Evolutionary conservation across 352 stramenopile species (phyloP).

Genomic region (Phytophthora sp.): DNA sequence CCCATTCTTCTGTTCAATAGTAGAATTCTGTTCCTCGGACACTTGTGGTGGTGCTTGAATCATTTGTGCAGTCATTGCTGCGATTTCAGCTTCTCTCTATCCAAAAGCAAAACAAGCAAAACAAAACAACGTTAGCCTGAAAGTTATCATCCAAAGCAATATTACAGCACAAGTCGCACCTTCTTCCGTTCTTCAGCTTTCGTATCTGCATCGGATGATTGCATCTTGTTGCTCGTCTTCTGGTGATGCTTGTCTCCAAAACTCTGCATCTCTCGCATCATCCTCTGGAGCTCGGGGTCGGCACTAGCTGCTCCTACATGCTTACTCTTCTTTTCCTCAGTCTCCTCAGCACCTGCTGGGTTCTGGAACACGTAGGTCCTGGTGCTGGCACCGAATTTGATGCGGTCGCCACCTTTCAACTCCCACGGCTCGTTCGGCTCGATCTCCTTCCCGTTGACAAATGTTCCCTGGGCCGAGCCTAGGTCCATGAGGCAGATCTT

Average conservation of each 20-base stretch:
- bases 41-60: conserved; percentile 45
- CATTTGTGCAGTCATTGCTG: conserved; percentile 78
- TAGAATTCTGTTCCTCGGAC: background rate
- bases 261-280: conserved; percentile 52
- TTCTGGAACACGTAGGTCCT: conserved; percentile 63
- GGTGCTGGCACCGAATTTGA: conserved; percentile 70
- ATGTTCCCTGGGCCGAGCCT: conserved; percentile 84
- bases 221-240: background rate
- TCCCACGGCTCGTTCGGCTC: conserved; percentile 43
- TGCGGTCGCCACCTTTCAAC: conserved; percentile 52
- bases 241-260: conserved; percentile 48
- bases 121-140: background rate
- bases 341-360: background rate
- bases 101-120: conserved; percentile 1
- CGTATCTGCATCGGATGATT: background rate
- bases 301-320: conserved; percentile 1
- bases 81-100: conserved; percentile 74
- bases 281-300: conserved; percentile 34
- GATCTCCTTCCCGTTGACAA: conserved; percentile 77
- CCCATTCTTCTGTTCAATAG: background rate
- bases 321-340: conserved; percentile 2
- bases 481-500: conserved; percentile 75
- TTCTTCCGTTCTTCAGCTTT: conserved; percentile 42
- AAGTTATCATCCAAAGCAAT: background rate
- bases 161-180: conserved; percentile 21